phyloP scores from a whole-genome alignment of 1,139 yeast species.

The Yamadazyma friedrichii region DNA sequence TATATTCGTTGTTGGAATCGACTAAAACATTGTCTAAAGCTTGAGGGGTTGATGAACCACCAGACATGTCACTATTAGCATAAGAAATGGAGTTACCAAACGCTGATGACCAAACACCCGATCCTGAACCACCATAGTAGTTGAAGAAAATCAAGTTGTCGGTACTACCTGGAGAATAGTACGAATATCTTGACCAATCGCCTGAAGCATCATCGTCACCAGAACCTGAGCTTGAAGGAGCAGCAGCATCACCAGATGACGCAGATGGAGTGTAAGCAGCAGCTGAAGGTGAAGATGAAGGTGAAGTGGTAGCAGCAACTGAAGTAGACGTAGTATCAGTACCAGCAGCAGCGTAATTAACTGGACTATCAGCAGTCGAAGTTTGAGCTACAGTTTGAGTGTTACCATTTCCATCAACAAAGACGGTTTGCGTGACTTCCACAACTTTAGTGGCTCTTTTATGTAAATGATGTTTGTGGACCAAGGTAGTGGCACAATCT shows the following conservation, averaged over 20 bases:
- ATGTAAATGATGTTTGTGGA: slow-evolving; percentile 62
- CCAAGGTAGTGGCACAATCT: slow-evolving; percentile 41
- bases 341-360: slow-evolving; percentile 13
- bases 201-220: slow-evolving; percentile 31
- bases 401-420: slow-evolving; percentile 57
- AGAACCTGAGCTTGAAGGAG: slow-evolving; percentile 32
- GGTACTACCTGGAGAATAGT: slow-evolving; percentile 59
- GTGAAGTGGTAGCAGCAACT: slow-evolving; percentile 25
- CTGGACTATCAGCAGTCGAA: slow-evolving; percentile 35
- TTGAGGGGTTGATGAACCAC: slow-evolving; percentile 61
- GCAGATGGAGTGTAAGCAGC: slow-evolving; percentile 15
- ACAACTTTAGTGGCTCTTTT: slow-evolving; percentile 58
- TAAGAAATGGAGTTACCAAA: slow-evolving; percentile 93
- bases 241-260: slow-evolving; percentile 16
- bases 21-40: slow-evolving; percentile 52
- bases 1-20: slow-evolving; percentile 57
- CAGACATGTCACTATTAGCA: slow-evolving; percentile 71
- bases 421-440: slow-evolving; percentile 75
- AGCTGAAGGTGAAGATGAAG: slow-evolving; percentile 24
- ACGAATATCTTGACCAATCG: slow-evolving; percentile 75
- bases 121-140: slow-evolving; percentile 78
- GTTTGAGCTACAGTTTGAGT: slow-evolving; percentile 34
- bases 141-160: slow-evolving; percentile 81
- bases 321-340: slow-evolving; percentile 45
- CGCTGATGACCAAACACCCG: slow-evolving; percentile 79